phyloP scores from a whole-genome alignment of 345 rosid species.

The Cardamine occulta region DNA sequence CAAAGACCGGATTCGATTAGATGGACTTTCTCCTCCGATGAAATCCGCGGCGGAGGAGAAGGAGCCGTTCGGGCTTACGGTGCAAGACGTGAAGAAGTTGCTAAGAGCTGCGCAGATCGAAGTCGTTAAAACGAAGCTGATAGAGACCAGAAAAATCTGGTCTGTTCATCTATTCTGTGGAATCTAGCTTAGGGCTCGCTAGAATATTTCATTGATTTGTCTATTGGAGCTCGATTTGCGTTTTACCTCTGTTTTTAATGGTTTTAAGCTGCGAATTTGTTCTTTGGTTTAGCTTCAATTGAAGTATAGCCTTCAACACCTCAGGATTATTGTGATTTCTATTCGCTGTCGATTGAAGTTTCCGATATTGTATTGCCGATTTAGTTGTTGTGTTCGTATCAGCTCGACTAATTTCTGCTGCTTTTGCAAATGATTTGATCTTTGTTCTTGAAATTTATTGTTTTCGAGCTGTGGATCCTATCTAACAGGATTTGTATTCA shows the following conservation, averaged over 20 bases:
- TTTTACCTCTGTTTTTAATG: too few relatives aligned
- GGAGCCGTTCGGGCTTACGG: conserved; percentile 46
- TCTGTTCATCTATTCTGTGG: too few relatives aligned
- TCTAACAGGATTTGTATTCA: too few relatives aligned
- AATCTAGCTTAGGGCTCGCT: conserved; percentile 2
- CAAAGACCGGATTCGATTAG: conserved; percentile 62
- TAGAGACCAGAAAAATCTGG: conserved; percentile 58
- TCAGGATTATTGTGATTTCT: too few relatives aligned
- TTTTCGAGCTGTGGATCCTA: too few relatives aligned
- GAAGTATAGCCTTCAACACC: too few relatives aligned
- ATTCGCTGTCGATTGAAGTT: too few relatives aligned
- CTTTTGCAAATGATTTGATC: background rate
- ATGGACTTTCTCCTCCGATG: conserved; percentile 53
- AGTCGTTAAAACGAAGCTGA: conserved; percentile 62
- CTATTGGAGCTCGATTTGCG: background rate
- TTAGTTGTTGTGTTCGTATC: background rate
- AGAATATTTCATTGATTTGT: conserved; percentile 11
- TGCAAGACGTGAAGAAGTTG: conserved; percentile 72
- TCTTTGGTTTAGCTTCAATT: background rate
- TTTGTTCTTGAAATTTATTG: too few relatives aligned
- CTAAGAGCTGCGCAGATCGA: conserved; percentile 73
- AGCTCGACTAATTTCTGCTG: background rate
- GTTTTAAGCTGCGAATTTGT: background rate
- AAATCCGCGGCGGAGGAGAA: background rate
- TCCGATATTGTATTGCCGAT: too few relatives aligned